phyloP scores from a whole-genome alignment of 208 protist genomes.

The Acanthamoeba triangularis region DNA sequence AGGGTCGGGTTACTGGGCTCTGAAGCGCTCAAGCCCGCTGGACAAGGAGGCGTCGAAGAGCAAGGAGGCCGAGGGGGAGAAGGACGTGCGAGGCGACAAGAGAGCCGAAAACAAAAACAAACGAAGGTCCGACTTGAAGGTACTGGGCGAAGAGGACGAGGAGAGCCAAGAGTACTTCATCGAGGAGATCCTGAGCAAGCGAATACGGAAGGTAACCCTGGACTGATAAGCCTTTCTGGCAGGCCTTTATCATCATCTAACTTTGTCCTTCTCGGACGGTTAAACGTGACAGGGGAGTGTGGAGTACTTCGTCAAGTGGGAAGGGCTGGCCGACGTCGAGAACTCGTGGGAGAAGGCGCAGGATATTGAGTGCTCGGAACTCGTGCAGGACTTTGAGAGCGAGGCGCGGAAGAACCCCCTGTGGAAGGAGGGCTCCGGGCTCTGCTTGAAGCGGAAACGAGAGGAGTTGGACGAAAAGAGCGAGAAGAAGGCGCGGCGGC shows the following conservation, averaged over 20 bases:
- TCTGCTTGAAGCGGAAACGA: conserved; percentile 22
- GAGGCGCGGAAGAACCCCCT: conserved; percentile 58
- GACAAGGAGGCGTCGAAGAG: neutral
- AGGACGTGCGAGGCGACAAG: conserved; percentile 60
- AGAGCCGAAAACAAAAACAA: conserved; percentile 68
- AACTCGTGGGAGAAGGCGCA: conserved; percentile 70
- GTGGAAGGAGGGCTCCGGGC: conserved; percentile 53
- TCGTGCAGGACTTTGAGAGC: conserved; percentile 73
- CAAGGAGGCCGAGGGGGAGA: conserved; percentile 11
- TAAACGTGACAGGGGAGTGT: conserved; percentile 3
- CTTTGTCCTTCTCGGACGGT: neutral
- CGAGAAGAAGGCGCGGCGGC: conserved; percentile 60
- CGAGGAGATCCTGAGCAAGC: conserved; percentile 59
- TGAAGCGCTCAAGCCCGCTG: conserved; percentile 50
- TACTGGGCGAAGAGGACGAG: conserved; percentile 60
- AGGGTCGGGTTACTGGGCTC: conserved; percentile 71
- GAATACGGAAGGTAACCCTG: conserved; percentile 27
- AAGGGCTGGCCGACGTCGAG: conserved; percentile 36
- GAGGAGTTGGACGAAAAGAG: conserved; percentile 59
- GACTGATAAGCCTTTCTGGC: neutral
- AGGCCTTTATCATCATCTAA: neutral
- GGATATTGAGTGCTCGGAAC: conserved; percentile 56
- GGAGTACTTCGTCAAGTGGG: conserved; percentile 64
- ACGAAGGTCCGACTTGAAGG: conserved; percentile 32
- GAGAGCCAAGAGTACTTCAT: conserved; percentile 53